Base-by-base conservation (phyloP, 1,284 basidiomycete genomes). In the Ceratobasidium sp. region DNA sequence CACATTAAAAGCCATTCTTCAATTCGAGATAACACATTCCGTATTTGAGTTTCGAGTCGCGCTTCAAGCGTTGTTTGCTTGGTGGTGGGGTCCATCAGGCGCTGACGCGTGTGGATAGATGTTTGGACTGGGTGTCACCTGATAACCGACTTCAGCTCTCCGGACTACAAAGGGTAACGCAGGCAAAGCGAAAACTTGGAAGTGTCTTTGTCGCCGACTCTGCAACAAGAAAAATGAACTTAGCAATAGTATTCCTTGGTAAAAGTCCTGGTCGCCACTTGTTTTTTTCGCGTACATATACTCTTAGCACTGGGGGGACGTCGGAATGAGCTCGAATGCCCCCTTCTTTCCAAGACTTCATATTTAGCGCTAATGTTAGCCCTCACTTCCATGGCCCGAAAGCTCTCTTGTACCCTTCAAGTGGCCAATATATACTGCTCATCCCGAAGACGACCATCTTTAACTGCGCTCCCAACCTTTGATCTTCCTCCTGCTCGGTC, bases 41-140 rank as follows among this genome's bases (percentile, higher is more conserved):
- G 66, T 25, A 69, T 40, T 58, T 36, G 23, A n/a, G 38, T 53
- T 38, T 69, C 66, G 33, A 59, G 33, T 23, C 54, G 66, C 33
- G 54, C n/a, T 46, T 69, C 66, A 42, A 58, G 28, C 14, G 66
- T 69, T 42, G 54, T 48, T 30, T 40, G 66, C 40, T 44, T 59
- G 28, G 54, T 69, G 53, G 66, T 69, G 36, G 66, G 25, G 12
- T 69, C 51, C 54, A 69, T 69, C 42, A 59, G 42, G 66, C 36
- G 18, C 23, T 42, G 44, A 59, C 30, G 23, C 38, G 38, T 56
- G 40, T 53, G 23, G 3, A 42, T 25, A 12, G 21, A 53, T 21
- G 51, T 67, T 67, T 67, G 64, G 61, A 9, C 44, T 28, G n/a
- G 9, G 49, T 46, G 23, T 42, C 64, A 53, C 51, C 16, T 67